Percentiles rank a stretch among this genome's conserved stretches.
These are phyloP conservation scores for Magnusiomyces magnusii DNA, from an alignment of 1,139 yeast genomes.

Conservation along the genomic window DNA sequence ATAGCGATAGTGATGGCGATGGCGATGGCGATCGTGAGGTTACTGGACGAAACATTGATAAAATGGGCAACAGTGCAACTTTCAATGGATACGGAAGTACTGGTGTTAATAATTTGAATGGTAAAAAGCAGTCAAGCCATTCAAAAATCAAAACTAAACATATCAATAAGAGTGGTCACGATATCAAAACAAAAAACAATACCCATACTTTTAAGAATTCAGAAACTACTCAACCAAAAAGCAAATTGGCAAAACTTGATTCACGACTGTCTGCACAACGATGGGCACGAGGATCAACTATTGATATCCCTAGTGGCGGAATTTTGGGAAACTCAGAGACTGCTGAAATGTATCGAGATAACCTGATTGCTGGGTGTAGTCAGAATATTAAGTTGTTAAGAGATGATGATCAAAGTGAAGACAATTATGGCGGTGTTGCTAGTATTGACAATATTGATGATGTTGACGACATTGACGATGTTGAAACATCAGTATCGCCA, in stretches of 20 bases:
- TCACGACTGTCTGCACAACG: neutral
- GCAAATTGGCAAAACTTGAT: neutral
- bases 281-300: constrained; percentile 1
- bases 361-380: too few relatives aligned
- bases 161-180: neutral
- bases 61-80: too few relatives aligned
- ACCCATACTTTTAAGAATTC: neutral
- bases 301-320: neutral
- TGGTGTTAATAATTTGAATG: too few relatives aligned
- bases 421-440: too few relatives aligned
- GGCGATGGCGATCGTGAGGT: constrained; percentile 7
- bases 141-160: too few relatives aligned
- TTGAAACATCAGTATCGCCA: too few relatives aligned
- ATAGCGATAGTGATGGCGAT: constrained; percentile 25
- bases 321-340: neutral
- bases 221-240: neutral
- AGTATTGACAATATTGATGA: constrained; percentile 6
- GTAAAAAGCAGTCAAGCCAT: too few relatives aligned
- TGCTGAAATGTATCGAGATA: neutral
- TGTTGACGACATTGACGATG: neutral
- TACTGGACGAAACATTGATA: too few relatives aligned
- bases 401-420: too few relatives aligned
- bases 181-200: neutral
- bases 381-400: too few relatives aligned
- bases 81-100: too few relatives aligned